A percentile compares a stretch with the other conserved stretches of the same genome.
phyloP scores from a whole-genome alignment of 108 stramenopile species.

The Schizochytrium sp. region DNA sequence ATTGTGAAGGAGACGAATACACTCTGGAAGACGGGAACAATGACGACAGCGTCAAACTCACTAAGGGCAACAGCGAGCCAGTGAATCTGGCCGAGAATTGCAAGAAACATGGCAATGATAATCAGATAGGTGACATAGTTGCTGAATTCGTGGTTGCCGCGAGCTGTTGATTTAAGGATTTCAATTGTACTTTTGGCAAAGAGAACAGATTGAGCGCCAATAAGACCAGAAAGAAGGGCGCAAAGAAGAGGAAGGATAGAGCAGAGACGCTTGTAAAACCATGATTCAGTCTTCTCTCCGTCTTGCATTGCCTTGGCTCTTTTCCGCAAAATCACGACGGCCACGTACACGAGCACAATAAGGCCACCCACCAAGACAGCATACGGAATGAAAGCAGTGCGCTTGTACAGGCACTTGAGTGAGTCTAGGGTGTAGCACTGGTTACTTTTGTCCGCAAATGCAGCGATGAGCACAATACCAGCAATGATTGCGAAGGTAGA shows the following conservation, averaged over 20 bases:
- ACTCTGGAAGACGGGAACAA: slow-evolving; percentile 67
- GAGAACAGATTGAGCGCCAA: slow-evolving; percentile 65
- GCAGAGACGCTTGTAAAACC: slow-evolving; percentile 11
- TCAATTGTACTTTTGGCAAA: slow-evolving; percentile 65
- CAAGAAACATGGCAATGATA: slow-evolving; percentile 42
- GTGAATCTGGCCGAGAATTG: slow-evolving; percentile 62
- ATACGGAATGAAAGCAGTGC: slow-evolving; percentile 9
- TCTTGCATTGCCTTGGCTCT: neutral
- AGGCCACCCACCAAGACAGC: slow-evolving; percentile 4
- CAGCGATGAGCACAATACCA: slow-evolving; percentile 57
- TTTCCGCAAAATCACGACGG: slow-evolving; percentile 3
- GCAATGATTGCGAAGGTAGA: slow-evolving; percentile 59
- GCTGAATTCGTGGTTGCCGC: slow-evolving; percentile 61
- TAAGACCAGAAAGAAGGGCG: slow-evolving; percentile 41
- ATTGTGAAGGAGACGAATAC: slow-evolving; percentile 62
- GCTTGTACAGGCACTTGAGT: slow-evolving; percentile 38
- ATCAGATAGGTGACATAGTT: slow-evolving; percentile 55
- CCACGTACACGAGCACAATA: slow-evolving; percentile 1
- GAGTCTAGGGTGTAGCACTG: slow-evolving; percentile 56
- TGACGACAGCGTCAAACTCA: slow-evolving; percentile 62
- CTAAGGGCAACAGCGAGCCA: slow-evolving; percentile 62
- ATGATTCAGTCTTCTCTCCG: neutral
- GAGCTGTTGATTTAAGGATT: slow-evolving; percentile 61
- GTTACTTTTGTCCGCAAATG: slow-evolving; percentile 52
- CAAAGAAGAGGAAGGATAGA: slow-evolving; percentile 57